These are phyloP conservation scores for Hawksworthiomyces lignivorus DNA, from an alignment of 2,329 filamentous ascomycete species.

Conservation along the genomic window DNA sequence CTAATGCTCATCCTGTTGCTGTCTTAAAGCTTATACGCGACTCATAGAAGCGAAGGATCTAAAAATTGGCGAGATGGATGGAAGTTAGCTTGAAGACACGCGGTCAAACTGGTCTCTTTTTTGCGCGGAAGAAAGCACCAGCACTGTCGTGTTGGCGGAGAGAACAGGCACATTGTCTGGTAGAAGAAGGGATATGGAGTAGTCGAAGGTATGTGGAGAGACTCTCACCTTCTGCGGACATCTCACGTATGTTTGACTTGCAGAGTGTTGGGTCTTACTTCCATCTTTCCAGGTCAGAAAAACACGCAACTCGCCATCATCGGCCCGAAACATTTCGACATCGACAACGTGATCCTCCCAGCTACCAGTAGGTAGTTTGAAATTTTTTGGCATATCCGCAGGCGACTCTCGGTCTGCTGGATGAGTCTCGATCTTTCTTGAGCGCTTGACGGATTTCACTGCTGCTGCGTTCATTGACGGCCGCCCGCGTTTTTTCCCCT, in stretches of 20 bases:
- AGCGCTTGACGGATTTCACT: slow-evolving; percentile 34
- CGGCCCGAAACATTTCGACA: slow-evolving; percentile 67
- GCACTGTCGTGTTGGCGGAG: no score
- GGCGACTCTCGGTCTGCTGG: slow-evolving; percentile 41
- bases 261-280: slow-evolving; percentile 65
- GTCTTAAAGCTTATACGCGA: slow-evolving; percentile 39
- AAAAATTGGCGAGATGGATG: no score
- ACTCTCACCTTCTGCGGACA: slow-evolving; percentile 79
- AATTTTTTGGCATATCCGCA: slow-evolving; percentile 35
- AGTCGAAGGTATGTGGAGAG: no score
- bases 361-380: slow-evolving; percentile 62
- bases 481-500: slow-evolving; percentile 52
- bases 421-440: slow-evolving; percentile 41
- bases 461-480: slow-evolving; percentile 30
- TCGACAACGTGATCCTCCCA: slow-evolving; percentile 69
- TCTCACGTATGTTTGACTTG: slow-evolving; percentile 61
- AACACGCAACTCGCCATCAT: slow-evolving; percentile 53
- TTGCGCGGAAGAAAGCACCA: no score
- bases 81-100: background rate
- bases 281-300: slow-evolving; percentile 69
- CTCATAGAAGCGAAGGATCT: slow-evolving; percentile 57
- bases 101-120: no score
- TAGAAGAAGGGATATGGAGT: no score
- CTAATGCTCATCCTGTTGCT: slow-evolving; percentile 1
- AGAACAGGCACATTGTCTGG: no score